Conservation (phyloP, 1,284 basidiomycete species). For the Naganishia sp. region DNA sequence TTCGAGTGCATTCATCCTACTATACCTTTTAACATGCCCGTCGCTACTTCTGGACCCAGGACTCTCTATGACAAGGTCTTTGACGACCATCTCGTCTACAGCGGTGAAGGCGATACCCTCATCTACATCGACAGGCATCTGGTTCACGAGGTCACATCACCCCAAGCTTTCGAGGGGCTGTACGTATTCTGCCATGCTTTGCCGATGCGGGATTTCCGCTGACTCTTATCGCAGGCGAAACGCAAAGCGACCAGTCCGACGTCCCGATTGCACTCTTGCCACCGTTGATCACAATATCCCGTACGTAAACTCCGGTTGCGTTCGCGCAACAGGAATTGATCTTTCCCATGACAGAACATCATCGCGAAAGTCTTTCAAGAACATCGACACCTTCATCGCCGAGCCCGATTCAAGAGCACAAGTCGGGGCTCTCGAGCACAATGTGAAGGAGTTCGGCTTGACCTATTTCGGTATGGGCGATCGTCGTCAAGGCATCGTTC, state of each 20-base stretch:
- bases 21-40: conserved; percentile 48
- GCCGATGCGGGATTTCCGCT: not conserved
- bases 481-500: conserved; percentile 89
- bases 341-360: conserved; percentile 61
- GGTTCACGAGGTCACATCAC: conserved; percentile 93
- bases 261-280: conserved; percentile 90
- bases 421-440: conserved; percentile 85
- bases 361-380: conserved; percentile 81
- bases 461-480: conserved; percentile 95
- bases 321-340: not conserved
- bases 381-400: conserved; percentile 73
- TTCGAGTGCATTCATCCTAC: not conserved
- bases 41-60: conserved; percentile 60
- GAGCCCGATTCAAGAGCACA: conserved; percentile 92
- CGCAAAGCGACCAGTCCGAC: conserved; percentile 77
- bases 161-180: conserved; percentile 94
- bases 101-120: conserved; percentile 80
- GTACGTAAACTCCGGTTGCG: conserved; percentile 59
- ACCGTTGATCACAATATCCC: conserved; percentile 96
- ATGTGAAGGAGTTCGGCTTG: conserved; percentile 91
- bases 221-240: conserved; percentile 61
- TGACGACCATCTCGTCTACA: conserved; percentile 85
- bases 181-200: conserved; percentile 53
- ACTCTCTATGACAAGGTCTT: conserved; percentile 95
- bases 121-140: conserved; percentile 96